Evolutionary conservation across 331 rosid species (phyloP).

Genomic region (Telfairia occidentalis): DNA sequence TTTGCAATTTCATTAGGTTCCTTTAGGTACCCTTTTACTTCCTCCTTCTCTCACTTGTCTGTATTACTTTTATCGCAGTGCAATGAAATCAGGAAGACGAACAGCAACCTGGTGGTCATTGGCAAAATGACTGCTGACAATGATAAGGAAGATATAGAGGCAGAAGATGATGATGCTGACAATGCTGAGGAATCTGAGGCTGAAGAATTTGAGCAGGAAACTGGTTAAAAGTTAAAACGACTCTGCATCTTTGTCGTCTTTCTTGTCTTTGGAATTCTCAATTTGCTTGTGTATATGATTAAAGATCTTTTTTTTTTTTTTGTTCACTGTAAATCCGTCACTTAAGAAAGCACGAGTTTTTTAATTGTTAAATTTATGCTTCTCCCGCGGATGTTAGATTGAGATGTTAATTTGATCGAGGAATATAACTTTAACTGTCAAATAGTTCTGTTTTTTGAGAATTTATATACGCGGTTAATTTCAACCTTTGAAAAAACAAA

Average conservation of each 20-base stretch:
- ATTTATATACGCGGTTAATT: too few relatives aligned
- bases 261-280: background rate
- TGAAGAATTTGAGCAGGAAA: conserved; percentile 93
- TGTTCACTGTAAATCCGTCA: background rate
- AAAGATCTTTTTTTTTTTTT: background rate
- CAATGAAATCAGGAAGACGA: conserved; percentile 63
- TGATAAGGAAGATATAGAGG: conserved; percentile 76
- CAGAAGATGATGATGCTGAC: conserved; percentile 72
- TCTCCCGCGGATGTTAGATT: too few relatives aligned
- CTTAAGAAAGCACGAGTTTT: background rate
- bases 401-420: background rate
- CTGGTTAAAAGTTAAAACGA: conserved; percentile 35
- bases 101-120: conserved; percentile 54
- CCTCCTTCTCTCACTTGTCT: background rate
- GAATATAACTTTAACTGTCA: background rate
- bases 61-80: conserved; percentile 34
- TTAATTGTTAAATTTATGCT: background rate
- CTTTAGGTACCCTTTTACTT: background rate
- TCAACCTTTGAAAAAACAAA: too few relatives aligned
- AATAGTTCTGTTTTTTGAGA: too few relatives aligned
- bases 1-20: background rate
- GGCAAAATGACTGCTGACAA: conserved; percentile 62
- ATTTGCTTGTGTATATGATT: background rate
- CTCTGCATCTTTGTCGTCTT: background rate
- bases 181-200: conserved; percentile 84